phyloP scores from a whole-genome alignment of 176 grass and related monocot species.

The Typha latifolia region DNA sequence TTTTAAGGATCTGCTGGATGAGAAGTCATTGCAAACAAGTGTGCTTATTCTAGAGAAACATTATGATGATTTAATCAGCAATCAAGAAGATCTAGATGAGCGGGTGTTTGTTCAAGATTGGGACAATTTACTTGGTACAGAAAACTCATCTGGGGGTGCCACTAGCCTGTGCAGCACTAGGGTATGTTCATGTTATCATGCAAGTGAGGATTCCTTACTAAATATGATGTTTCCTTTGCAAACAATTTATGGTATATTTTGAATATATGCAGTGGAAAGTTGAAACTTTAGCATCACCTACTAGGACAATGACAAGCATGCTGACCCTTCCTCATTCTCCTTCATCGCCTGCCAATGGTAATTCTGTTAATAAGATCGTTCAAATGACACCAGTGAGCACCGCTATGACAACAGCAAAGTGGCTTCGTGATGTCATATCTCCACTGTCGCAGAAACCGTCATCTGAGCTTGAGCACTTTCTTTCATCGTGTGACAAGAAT shows the following conservation, averaged over 20 bases:
- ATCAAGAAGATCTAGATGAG: slow-evolving; percentile 57
- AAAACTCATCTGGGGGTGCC: slow-evolving; percentile 19
- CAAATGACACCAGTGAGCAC: slow-evolving; percentile 80
- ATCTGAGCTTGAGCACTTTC: slow-evolving; percentile 50
- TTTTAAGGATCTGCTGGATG: slow-evolving; percentile 66
- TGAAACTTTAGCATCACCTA: slow-evolving; percentile 64
- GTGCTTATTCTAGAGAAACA: slow-evolving; percentile 57
- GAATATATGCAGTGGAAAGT: slow-evolving; percentile 54
- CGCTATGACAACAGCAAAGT: slow-evolving; percentile 94
- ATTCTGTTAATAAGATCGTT: slow-evolving; percentile 38
- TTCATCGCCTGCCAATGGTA: slow-evolving; percentile 43
- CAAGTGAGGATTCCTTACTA: slow-evolving; percentile 12
- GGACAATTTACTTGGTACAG: slow-evolving; percentile 28
- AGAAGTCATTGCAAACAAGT: slow-evolving; percentile 45
- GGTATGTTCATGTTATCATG: slow-evolving; percentile 33
- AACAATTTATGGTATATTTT: slow-evolving; percentile 12
- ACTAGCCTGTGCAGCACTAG: slow-evolving; percentile 35
- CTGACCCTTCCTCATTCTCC: slow-evolving; percentile 60
- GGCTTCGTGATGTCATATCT: slow-evolving; percentile 85
- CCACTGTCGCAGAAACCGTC: slow-evolving; percentile 63
- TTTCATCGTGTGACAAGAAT: slow-evolving; percentile 59
- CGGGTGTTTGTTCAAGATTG: slow-evolving; percentile 52
- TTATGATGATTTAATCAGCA: slow-evolving; percentile 29
- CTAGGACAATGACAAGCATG: slow-evolving; percentile 63
- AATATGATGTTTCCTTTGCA: slow-evolving; percentile 10